Conservation (phyloP, 768 basidiomycete genomes). For the Baorangia bicolor region DNA sequence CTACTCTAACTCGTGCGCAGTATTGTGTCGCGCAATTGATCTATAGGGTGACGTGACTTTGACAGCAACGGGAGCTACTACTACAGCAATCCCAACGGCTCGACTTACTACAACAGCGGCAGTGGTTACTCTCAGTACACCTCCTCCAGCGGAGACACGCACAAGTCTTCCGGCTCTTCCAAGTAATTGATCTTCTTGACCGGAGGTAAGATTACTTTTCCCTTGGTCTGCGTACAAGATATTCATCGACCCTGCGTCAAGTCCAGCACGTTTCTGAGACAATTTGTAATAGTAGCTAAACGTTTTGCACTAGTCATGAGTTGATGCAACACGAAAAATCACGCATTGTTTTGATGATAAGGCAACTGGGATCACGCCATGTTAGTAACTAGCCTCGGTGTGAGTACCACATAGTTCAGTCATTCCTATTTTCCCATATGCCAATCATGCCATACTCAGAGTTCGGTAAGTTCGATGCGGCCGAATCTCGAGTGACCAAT, state of each 20-base stretch:
- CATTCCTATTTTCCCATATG: too few species aligned
- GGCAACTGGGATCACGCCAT: too few species aligned
- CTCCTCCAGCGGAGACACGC: slow-evolving; percentile 37
- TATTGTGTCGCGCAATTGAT: not conserved
- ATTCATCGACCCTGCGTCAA: not conserved
- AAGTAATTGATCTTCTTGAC: slow-evolving; percentile 12
- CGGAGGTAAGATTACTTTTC: not conserved
- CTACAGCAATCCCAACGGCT: slow-evolving; percentile 59
- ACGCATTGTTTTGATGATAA: not conserved
- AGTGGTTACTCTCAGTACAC: slow-evolving; percentile 51
- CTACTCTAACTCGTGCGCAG: slow-evolving; percentile 55
- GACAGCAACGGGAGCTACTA: slow-evolving; percentile 58
- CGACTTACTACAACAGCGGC: slow-evolving; percentile 58
- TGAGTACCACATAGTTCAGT: too few species aligned
- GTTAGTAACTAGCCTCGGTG: too few species aligned
- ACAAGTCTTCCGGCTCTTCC: slow-evolving; percentile 28
- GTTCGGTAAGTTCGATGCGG: too few species aligned
- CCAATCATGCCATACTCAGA: too few species aligned
- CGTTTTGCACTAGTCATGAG: not conserved
- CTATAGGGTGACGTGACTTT: not conserved
- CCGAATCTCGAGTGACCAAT: too few species aligned
- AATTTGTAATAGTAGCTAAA: not conserved
- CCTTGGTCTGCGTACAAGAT: not conserved
- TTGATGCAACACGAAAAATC: too few species aligned
- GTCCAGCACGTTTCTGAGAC: not conserved